These are phyloP conservation scores for Datura wrightii DNA, from an alignment of 257 asterid genomes.

Conservation along the genomic window DNA sequence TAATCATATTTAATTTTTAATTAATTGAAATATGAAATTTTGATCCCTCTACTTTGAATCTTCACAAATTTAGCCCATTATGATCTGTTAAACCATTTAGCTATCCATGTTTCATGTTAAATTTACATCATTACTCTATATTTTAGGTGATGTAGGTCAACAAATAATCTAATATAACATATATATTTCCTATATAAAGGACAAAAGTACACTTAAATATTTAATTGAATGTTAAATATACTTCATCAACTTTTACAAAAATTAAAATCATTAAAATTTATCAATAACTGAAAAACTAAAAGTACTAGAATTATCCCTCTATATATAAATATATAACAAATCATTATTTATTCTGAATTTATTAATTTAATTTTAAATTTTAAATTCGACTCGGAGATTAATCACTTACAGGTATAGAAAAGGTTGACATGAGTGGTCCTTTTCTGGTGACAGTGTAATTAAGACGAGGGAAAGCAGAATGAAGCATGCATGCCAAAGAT, in stretches of 20 bases:
- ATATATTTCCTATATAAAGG: neutral
- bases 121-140: neutral
- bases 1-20: neutral
- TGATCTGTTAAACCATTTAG: neutral
- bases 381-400: neutral
- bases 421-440: slow-evolving; percentile 37
- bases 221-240: no score
- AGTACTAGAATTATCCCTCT: no score
- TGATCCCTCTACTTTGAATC: neutral
- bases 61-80: neutral
- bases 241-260: no score
- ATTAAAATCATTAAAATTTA: no score
- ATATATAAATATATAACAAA: no score
- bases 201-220: no score
- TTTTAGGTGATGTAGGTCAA: neutral
- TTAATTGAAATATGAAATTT: no score
- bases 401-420: slow-evolving; percentile 40
- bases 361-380: no score
- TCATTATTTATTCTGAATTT: no score
- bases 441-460: slow-evolving; percentile 25
- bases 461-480: slow-evolving; percentile 32
- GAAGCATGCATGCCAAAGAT: slow-evolving; percentile 51
- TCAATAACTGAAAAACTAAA: no score
- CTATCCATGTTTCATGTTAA: neutral
- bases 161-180: no score